These are phyloP conservation scores for Trametes sp. DNA, from an alignment of 1,284 basidiomycete genomes.

Conservation along the genomic window DNA sequence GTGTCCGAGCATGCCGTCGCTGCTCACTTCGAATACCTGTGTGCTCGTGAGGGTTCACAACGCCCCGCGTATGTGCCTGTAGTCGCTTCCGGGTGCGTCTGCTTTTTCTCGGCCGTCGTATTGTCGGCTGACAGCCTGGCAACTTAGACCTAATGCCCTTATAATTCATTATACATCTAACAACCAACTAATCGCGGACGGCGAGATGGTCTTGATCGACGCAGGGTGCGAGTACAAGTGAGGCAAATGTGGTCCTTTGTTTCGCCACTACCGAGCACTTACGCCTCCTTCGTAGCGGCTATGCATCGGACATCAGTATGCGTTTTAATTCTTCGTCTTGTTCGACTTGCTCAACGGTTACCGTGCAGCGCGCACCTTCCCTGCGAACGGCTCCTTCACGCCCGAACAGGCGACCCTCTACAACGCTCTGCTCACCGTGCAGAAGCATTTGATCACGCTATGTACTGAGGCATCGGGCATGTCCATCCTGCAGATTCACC, in stretches of 20 bases:
- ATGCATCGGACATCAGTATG: conserved; percentile 94
- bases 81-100: conserved; percentile 86
- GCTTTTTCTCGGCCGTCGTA: background rate
- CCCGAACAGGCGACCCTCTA: conserved; percentile 89
- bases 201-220: conserved; percentile 88
- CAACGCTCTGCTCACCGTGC: conserved; percentile 78
- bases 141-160: conserved; percentile 76
- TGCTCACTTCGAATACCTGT: conserved; percentile 90
- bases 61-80: conserved; percentile 94
- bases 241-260: conserved; percentile 34
- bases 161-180: conserved; percentile 95
- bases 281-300: conserved; percentile 64
- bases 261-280: background rate
- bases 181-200: conserved; percentile 74
- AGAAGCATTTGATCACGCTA: conserved; percentile 71
- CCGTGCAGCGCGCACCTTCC: conserved; percentile 83
- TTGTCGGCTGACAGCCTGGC: background rate
- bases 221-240: conserved; percentile 91
- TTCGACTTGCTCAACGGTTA: conserved; percentile 14
- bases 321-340: conserved; percentile 14
- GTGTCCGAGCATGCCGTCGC: conserved; percentile 79
- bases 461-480: conserved; percentile 66
- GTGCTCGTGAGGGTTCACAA: conserved; percentile 80
- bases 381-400: conserved; percentile 84
- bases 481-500: conserved; percentile 83